Percentiles rank a stretch among this genome's conserved stretches.
These are phyloP conservation scores for Cicer chorassanicum DNA, from an alignment of 306 rosid genomes.

Conservation along the genomic window DNA sequence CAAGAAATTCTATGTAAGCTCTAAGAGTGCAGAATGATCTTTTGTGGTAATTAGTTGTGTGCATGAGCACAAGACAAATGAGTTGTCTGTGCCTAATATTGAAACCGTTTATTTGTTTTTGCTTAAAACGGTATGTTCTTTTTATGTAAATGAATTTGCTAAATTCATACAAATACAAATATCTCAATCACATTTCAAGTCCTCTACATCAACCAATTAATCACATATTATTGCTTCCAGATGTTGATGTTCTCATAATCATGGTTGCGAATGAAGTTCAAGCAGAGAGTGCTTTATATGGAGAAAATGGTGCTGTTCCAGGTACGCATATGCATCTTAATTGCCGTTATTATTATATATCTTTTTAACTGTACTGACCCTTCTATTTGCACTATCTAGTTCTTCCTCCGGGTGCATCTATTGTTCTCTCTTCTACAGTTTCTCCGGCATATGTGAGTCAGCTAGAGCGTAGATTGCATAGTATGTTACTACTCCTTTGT, in stretches of 20 bases:
- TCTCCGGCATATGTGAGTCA: slow-evolving; percentile 91
- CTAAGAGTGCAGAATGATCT: neutral
- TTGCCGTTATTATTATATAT: slow-evolving; percentile 17
- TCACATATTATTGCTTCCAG: slow-evolving; percentile 54
- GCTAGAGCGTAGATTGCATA: slow-evolving; percentile 73
- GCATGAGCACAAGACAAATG: slow-evolving; percentile 22
- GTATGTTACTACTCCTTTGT: slow-evolving; percentile 57
- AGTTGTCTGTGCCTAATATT: neutral
- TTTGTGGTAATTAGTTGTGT: slow-evolving; percentile 6
- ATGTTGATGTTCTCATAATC: slow-evolving; percentile 81
- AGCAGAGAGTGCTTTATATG: slow-evolving; percentile 82
- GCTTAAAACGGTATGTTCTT: neutral
- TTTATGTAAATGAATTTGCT: slow-evolving; percentile 26
- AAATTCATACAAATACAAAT: slow-evolving; percentile 32
- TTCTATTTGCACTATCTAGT: slow-evolving; percentile 53
- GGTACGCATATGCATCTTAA: slow-evolving; percentile 58
- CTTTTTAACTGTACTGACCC: slow-evolving; percentile 42
- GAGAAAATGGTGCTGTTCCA: slow-evolving; percentile 86
- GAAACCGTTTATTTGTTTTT: slow-evolving; percentile 24
- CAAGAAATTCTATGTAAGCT: slow-evolving; percentile 14
- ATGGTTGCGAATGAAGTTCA: slow-evolving; percentile 94
- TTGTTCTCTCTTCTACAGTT: slow-evolving; percentile 89
- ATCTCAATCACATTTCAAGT: slow-evolving; percentile 32
- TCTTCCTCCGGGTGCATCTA: slow-evolving; percentile 82
- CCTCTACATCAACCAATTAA: slow-evolving; percentile 6